Percentiles rank a stretch among this genome's conserved stretches.
Evolutionary conservation across 2,329 filamentous ascomycete genomes (phyloP).

Genomic region (Diaporthe sp.): DNA sequence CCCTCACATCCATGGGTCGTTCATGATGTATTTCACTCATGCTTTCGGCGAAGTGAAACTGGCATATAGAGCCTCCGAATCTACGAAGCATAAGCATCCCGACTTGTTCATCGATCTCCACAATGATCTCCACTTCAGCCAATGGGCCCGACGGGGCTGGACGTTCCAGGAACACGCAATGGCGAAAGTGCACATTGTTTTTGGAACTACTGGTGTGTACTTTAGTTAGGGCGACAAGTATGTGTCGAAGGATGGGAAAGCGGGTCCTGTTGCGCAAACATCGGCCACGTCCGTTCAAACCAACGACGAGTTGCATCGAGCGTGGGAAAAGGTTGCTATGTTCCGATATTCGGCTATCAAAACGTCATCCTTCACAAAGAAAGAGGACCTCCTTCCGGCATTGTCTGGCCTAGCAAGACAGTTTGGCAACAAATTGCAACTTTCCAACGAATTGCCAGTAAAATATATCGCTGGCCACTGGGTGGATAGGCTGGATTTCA

Average conservation of each 20-base stretch:
- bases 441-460: neutral
- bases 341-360: neutral
- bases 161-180: conserved; percentile 1
- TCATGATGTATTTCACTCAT: neutral
- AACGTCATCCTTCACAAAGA: neutral
- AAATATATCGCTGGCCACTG: neutral
- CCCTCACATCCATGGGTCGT: neutral
- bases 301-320: neutral
- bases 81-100: no score
- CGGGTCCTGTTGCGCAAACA: rapidly evolving
- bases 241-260: neutral
- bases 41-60: neutral
- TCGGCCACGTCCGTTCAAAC: neutral
- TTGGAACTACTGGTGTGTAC: neutral
- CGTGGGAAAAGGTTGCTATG: neutral
- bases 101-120: neutral
- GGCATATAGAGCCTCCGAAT: no score
- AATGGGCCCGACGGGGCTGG: conserved; percentile 18
- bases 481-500: neutral
- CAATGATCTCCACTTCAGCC: neutral
- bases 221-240: neutral
- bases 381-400: neutral
- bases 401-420: neutral
- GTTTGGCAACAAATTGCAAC: neutral
- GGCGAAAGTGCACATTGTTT: neutral